Evolutionary conservation across 2,329 filamentous ascomycete genomes (phyloP).

Genomic region (Colletotrichum trifolii): DNA sequence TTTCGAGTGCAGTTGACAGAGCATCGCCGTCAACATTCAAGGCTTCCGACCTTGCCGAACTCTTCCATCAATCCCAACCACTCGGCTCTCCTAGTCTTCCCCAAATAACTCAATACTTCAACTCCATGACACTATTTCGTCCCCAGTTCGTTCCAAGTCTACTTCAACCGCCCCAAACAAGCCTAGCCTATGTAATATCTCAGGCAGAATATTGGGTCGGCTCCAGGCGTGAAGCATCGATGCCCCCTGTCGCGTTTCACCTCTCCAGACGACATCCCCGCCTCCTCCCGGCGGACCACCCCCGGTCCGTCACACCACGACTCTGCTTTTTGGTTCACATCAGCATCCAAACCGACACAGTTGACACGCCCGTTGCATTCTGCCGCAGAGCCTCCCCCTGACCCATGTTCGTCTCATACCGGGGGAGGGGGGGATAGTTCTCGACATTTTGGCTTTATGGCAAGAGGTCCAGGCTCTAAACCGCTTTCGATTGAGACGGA

Average conservation of each 20-base stretch:
- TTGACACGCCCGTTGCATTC: neutral
- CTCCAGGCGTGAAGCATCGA: neutral
- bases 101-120: neutral
- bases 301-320: neutral
- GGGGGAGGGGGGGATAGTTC: neutral
- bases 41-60: constrained; percentile 2
- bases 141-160: neutral
- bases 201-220: neutral
- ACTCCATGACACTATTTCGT: neutral
- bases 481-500: neutral
- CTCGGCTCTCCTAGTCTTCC: neutral
- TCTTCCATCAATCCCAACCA: neutral
- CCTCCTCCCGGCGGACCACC: constrained; percentile 13
- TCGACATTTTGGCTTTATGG: constrained; percentile 8
- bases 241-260: constrained; percentile 21
- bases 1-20: neutral
- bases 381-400: neutral
- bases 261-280: constrained; percentile 18
- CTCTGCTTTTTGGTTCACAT: no score
- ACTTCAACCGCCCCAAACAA: neutral
- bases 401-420: constrained; percentile 35
- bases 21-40: neutral
- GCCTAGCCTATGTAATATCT: neutral
- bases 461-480: neutral
- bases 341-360: constrained; percentile 5